Evolutionary conservation across 1,284 basidiomycete species (phyloP).

Genomic region (Inonotus hispidus): DNA sequence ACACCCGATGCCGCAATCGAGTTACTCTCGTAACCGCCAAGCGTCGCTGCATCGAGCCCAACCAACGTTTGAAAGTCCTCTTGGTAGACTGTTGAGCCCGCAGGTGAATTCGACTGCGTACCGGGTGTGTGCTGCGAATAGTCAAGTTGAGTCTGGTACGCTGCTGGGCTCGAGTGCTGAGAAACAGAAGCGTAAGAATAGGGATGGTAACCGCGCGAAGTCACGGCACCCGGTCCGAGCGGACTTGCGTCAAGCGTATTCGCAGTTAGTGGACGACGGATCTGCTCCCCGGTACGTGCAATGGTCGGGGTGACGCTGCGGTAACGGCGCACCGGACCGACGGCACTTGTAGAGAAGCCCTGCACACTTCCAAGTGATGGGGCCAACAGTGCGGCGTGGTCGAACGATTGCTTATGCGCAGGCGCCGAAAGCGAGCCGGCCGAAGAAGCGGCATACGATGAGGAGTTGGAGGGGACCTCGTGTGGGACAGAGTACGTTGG

Average conservation of each 20-base stretch:
- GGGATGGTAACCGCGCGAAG: slow-evolving; percentile 46
- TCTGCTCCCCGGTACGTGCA: slow-evolving; percentile 41
- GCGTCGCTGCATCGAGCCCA: not conserved
- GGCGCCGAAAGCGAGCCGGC: slow-evolving; percentile 55
- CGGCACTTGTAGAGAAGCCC: slow-evolving; percentile 10
- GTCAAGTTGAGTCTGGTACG: slow-evolving; percentile 41
- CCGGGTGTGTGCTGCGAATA: slow-evolving; percentile 18
- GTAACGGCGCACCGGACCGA: slow-evolving; percentile 62
- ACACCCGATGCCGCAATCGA: not conserved
- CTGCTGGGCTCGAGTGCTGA: slow-evolving; percentile 54
- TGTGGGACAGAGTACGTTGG: slow-evolving; percentile 11
- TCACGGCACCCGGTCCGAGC: slow-evolving; percentile 31
- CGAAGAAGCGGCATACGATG: slow-evolving; percentile 30
- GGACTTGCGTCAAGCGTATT: slow-evolving; percentile 27
- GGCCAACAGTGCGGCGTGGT: slow-evolving; percentile 48
- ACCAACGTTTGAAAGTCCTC: slow-evolving; percentile 12
- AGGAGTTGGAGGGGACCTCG: slow-evolving; percentile 20
- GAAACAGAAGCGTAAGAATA: slow-evolving; percentile 38
- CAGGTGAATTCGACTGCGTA: slow-evolving; percentile 24
- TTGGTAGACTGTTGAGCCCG: slow-evolving; percentile 21
- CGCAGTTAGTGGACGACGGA: slow-evolving; percentile 46
- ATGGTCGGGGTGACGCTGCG: slow-evolving; percentile 70
- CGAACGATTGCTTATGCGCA: slow-evolving; percentile 61
- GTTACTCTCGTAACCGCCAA: not conserved
- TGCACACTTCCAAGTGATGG: slow-evolving; percentile 30